Evolutionary conservation across 306 rosid genomes (phyloP).

Genomic region (Quercus cerris): DNA sequence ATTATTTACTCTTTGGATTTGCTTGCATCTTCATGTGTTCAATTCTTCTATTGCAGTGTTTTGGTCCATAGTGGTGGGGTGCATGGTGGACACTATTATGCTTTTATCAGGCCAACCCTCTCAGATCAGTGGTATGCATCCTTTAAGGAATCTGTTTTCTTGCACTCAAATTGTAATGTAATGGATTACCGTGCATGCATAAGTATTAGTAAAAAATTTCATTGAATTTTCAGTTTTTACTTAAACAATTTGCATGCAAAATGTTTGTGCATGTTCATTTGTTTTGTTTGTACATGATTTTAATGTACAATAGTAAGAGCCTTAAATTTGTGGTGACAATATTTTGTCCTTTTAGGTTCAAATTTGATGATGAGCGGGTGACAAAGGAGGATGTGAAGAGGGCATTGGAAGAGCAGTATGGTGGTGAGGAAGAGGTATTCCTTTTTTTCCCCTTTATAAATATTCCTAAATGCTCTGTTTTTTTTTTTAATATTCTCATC

Average conservation of each 20-base stretch:
- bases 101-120: constrained; percentile 84
- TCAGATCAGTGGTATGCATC: constrained; percentile 80
- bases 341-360: constrained; percentile 49
- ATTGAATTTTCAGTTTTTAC: background rate
- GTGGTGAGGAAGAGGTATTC: constrained; percentile 93
- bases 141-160: background rate
- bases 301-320: background rate
- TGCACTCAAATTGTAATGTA: background rate
- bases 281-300: background rate
- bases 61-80: constrained; percentile 97
- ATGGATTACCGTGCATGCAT: background rate
- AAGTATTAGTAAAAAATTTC: background rate
- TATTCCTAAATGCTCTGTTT: background rate
- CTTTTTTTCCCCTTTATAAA: background rate
- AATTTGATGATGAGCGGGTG: constrained; percentile 92
- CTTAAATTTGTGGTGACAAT: background rate
- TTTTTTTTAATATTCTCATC: background rate
- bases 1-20: background rate
- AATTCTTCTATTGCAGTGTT: constrained; percentile 60
- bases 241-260: background rate
- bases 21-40: background rate
- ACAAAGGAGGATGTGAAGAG: constrained; percentile 82
- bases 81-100: constrained; percentile 96
- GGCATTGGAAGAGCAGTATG: constrained; percentile 91
- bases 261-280: background rate